Percentiles rank a stretch among this genome's conserved stretches.
These are phyloP conservation scores for Lathyrus tuberosus DNA, from an alignment of 306 rosid species.

Conservation along the genomic window DNA sequence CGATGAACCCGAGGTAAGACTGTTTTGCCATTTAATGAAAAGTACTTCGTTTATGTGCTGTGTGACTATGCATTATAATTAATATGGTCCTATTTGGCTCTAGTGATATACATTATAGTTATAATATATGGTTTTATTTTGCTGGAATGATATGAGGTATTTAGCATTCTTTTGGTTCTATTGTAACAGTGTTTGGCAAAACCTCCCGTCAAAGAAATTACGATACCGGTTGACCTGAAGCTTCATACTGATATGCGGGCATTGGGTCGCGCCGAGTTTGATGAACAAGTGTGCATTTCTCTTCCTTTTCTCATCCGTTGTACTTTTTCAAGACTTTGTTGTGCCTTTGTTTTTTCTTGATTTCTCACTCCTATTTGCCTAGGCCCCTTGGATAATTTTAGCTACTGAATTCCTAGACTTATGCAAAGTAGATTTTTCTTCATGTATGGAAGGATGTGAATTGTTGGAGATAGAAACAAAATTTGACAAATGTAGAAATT, in stretches of 20 bases:
- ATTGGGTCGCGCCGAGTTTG: slow-evolving; percentile 81
- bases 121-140: slow-evolving; percentile 5
- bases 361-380: background rate
- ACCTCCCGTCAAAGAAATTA: slow-evolving; percentile 74
- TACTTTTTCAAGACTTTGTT: background rate
- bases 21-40: slow-evolving; percentile 15
- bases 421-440: background rate
- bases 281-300: slow-evolving; percentile 62
- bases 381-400: slow-evolving; percentile 8
- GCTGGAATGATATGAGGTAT: slow-evolving; percentile 10
- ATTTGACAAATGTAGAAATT: slow-evolving; percentile 27
- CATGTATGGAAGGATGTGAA: background rate
- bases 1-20: slow-evolving; percentile 90
- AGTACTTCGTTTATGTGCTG: background rate
- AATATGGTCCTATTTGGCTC: too few species aligned
- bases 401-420: background rate
- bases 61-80: slow-evolving; percentile 7
- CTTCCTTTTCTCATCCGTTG: background rate
- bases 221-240: slow-evolving; percentile 66
- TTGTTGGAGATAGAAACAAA: background rate
- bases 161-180: slow-evolving; percentile 34
- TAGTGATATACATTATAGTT: background rate
- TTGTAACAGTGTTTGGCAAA: slow-evolving; percentile 63
- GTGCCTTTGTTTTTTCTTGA: background rate
- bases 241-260: slow-evolving; percentile 79